Conservation (phyloP, 306 rosid genomes). For the Dalbergia cochinchinensis region DNA sequence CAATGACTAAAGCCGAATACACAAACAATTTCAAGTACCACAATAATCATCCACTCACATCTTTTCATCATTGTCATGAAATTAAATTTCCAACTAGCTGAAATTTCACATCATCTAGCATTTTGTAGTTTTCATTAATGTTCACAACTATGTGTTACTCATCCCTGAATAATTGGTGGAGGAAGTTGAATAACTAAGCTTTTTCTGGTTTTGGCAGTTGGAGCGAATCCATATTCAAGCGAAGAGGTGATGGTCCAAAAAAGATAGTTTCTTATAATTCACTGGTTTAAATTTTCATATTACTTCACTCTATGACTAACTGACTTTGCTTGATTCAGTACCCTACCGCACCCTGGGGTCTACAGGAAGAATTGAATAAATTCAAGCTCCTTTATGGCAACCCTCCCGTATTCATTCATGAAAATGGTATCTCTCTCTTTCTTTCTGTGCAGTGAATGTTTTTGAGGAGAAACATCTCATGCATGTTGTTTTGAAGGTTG, state of each 20-base stretch:
- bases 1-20: no score
- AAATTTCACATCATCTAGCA: constrained; percentile 10
- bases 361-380: constrained; percentile 53
- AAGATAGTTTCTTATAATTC: not conserved
- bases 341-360: constrained; percentile 52
- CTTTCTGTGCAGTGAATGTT: not conserved
- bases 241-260: constrained; percentile 49
- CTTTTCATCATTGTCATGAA: not conserved
- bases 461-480: not conserved
- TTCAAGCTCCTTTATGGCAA: constrained; percentile 71
- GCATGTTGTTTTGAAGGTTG: not conserved
- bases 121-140: not conserved
- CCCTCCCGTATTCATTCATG: constrained; percentile 63
- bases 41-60: no score
- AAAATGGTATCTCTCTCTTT: constrained; percentile 69
- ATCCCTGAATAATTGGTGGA: not conserved
- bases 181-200: not conserved
- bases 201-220: constrained; percentile 52
- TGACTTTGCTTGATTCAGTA: constrained; percentile 43
- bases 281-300: not conserved
- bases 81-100: constrained; percentile 8
- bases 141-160: not conserved
- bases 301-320: constrained; percentile 29
- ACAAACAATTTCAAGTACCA: no score
- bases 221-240: constrained; percentile 9